Evolutionary conservation across 352 stramenopile genomes (phyloP).

Genomic region (Phytophthora tubulina): DNA sequence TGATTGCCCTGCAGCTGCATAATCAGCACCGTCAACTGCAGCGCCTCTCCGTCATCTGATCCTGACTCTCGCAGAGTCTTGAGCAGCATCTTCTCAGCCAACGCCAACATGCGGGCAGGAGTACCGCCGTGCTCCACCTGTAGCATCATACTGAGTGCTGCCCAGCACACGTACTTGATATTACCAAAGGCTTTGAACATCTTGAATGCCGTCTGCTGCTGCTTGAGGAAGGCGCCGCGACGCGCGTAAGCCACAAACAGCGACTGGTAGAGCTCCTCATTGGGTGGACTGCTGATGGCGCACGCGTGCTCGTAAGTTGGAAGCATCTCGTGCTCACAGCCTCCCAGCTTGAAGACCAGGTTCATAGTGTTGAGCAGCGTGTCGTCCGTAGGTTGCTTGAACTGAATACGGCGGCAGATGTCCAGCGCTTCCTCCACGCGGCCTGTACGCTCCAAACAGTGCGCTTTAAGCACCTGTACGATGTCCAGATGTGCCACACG

Average conservation of each 20-base stretch:
- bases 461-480: slow-evolving; percentile 86
- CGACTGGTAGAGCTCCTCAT: slow-evolving; percentile 76
- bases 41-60: slow-evolving; percentile 71
- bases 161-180: slow-evolving; percentile 86
- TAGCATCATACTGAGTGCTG: slow-evolving; percentile 84
- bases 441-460: slow-evolving; percentile 85
- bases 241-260: slow-evolving; percentile 79
- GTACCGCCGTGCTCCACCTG: slow-evolving; percentile 77
- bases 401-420: slow-evolving; percentile 75
- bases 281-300: slow-evolving; percentile 52
- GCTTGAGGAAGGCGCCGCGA: slow-evolving; percentile 79
- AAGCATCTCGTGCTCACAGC: slow-evolving; percentile 83
- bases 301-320: slow-evolving; percentile 79
- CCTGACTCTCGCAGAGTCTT: slow-evolving; percentile 74
- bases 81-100: slow-evolving; percentile 85
- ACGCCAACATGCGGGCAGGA: slow-evolving; percentile 74
- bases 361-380: slow-evolving; percentile 88
- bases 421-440: slow-evolving; percentile 73
- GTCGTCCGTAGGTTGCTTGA: slow-evolving; percentile 76
- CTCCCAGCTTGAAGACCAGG: slow-evolving; percentile 82
- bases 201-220: slow-evolving; percentile 89
- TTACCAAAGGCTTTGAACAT: slow-evolving; percentile 86
- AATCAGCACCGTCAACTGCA: slow-evolving; percentile 78
- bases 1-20: slow-evolving; percentile 80
- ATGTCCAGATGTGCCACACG: slow-evolving; percentile 81